These are phyloP conservation scores for Alternaria ventricosa DNA, from an alignment of 2,329 filamentous ascomycete species.

Conservation along the genomic window DNA sequence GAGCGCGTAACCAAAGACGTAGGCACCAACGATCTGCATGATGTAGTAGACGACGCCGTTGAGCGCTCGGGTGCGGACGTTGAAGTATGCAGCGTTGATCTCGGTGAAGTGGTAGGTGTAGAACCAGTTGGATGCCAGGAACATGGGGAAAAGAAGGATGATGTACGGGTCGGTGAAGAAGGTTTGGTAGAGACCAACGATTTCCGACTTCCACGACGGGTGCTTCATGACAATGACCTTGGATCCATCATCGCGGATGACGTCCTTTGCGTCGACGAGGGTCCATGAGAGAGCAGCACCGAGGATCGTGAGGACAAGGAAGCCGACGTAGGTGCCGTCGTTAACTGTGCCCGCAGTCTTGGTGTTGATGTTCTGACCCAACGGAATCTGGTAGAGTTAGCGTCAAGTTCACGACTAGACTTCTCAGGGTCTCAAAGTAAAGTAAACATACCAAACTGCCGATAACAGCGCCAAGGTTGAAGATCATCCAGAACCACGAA, in stretches of 20 bases:
- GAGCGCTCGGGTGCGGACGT: slow-evolving; percentile 75
- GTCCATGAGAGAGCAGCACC: slow-evolving; percentile 74
- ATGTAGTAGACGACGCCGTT: slow-evolving; percentile 82
- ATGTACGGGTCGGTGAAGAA: slow-evolving; percentile 75
- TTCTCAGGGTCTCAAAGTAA: slow-evolving; percentile 20
- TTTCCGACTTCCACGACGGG: slow-evolving; percentile 82
- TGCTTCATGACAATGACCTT: slow-evolving; percentile 88
- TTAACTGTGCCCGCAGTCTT: slow-evolving; percentile 60
- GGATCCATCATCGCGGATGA: slow-evolving; percentile 79
- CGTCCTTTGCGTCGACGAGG: slow-evolving; percentile 73
- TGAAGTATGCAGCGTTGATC: slow-evolving; percentile 74
- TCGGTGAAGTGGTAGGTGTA: slow-evolving; percentile 80
- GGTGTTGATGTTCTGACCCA: slow-evolving; percentile 73
- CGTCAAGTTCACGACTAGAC: background rate
- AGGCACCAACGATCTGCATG: slow-evolving; percentile 78
- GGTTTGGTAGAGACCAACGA: slow-evolving; percentile 77
- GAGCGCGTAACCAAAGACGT: slow-evolving; percentile 73
- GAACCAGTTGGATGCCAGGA: slow-evolving; percentile 81
- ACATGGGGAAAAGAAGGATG: slow-evolving; percentile 79
- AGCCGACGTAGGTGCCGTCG: slow-evolving; percentile 86
- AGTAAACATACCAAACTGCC: slow-evolving; percentile 68
- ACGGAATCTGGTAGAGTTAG: slow-evolving; percentile 64
- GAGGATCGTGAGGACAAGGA: slow-evolving; percentile 80
- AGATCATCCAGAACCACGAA: slow-evolving; percentile 92
- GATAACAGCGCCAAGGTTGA: slow-evolving; percentile 90